phyloP scores from a whole-genome alignment of 805 yeast species.

The Barnettozyma pratensis region DNA sequence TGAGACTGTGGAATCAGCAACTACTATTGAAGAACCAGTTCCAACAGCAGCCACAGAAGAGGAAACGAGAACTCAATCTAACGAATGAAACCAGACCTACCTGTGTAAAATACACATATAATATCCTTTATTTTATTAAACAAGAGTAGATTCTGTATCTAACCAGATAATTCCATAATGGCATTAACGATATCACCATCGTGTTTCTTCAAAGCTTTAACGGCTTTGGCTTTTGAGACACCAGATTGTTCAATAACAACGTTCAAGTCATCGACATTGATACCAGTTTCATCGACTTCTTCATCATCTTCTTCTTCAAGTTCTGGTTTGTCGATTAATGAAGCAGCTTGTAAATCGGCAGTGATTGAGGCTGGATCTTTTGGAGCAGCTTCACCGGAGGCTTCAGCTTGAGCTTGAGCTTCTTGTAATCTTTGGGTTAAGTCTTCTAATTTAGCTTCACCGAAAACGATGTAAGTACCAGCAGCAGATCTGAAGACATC shows the following conservation, averaged over 20 bases:
- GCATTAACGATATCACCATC: constrained; percentile 95
- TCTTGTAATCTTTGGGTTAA: constrained; percentile 82
- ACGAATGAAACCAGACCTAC: neutral
- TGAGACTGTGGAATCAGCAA: neutral
- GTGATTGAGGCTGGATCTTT: constrained; percentile 76
- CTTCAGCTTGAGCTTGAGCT: constrained; percentile 47
- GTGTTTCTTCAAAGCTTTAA: constrained; percentile 82
- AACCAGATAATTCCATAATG: constrained; percentile 67
- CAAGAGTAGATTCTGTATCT: neutral
- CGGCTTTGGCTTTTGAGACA: constrained; percentile 85
- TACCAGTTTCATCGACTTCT: constrained; percentile 80
- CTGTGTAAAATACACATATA: neutral
- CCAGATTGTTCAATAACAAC: constrained; percentile 89
- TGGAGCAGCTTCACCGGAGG: constrained; percentile 27
- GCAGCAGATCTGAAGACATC: constrained; percentile 91
- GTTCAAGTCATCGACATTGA: constrained; percentile 76
- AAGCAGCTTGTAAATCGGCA: constrained; percentile 72
- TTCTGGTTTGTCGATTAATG: constrained; percentile 42
- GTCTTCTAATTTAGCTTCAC: constrained; percentile 97
- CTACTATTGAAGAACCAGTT: neutral
- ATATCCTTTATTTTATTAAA: too few relatives aligned
- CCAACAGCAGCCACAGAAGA: neutral
- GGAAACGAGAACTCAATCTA: too few relatives aligned
- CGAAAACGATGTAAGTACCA: constrained; percentile 94
- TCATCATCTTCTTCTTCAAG: constrained; percentile 53